Evolutionary conservation across 768 basidiomycete genomes (phyloP).

Genomic region (Pleurotus salmoneostramineus): DNA sequence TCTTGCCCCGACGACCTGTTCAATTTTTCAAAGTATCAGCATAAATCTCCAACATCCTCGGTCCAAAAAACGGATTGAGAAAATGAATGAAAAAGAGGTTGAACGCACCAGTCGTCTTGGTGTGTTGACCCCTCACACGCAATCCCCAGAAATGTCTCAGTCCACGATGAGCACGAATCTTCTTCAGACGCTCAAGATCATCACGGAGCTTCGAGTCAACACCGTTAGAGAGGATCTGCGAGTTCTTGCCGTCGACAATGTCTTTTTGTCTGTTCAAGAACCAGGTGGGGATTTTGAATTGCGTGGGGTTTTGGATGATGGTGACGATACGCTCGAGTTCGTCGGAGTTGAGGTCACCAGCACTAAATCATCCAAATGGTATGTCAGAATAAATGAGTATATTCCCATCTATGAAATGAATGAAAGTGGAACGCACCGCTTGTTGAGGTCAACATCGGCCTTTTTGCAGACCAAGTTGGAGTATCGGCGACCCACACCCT

Average conservation of each 20-base stretch:
- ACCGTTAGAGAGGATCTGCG: constrained; percentile 91
- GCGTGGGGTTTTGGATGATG: constrained; percentile 98
- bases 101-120: constrained; percentile 89
- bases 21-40: background rate
- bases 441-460: constrained; percentile 97
- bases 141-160: constrained; percentile 92
- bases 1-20: constrained; percentile 90
- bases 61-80: background rate
- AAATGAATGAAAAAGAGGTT: no score
- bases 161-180: constrained; percentile 96
- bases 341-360: constrained; percentile 99
- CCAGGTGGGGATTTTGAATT: constrained; percentile 99
- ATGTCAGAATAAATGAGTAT: constrained; percentile 1
- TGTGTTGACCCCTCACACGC: constrained; percentile 97
- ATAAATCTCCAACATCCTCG: background rate
- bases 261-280: constrained; percentile 99
- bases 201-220: constrained; percentile 99
- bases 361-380: constrained; percentile 42
- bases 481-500: constrained; percentile 99
- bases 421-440: constrained; percentile 66
- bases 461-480: constrained; percentile 99
- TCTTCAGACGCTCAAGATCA: constrained; percentile 97
- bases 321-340: constrained; percentile 98
- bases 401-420: background rate
- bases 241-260: constrained; percentile 95